These are phyloP conservation scores for Hemileccinum rubropunctum DNA, from an alignment of 768 basidiomycete species.

Conservation along the genomic window DNA sequence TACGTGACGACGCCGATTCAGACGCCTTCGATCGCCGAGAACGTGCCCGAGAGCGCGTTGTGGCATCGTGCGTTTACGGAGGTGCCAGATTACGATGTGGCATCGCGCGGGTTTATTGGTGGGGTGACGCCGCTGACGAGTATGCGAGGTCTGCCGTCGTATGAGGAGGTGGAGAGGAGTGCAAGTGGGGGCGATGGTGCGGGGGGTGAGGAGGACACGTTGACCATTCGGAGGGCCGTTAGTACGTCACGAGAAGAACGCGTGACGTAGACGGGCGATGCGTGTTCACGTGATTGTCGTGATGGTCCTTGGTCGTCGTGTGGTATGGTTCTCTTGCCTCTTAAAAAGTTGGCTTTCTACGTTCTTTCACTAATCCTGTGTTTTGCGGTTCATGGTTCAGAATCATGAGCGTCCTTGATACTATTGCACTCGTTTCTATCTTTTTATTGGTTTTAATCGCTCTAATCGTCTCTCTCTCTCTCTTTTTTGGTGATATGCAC, in stretches of 20 bases:
- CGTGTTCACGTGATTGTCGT: no score
- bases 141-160: constrained; percentile 77
- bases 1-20: constrained; percentile 4
- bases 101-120: constrained; percentile 84
- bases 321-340: not conserved
- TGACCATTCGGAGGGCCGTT: constrained; percentile 8
- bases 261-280: not conserved
- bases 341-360: no score
- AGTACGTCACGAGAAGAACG: not conserved
- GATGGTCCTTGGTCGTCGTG: not conserved
- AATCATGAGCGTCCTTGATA: no score
- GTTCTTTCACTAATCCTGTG: not conserved
- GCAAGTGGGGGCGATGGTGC: not conserved
- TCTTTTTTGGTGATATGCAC: not conserved
- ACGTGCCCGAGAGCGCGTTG: constrained; percentile 33
- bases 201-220: constrained; percentile 3
- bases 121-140: constrained; percentile 84
- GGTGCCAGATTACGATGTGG: constrained; percentile 85
- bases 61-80: constrained; percentile 65
- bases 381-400: no score
- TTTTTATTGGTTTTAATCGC: no score
- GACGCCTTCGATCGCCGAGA: constrained; percentile 7
- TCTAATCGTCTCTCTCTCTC: no score
- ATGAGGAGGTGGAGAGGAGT: constrained; percentile 60
- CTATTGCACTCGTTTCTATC: no score